Evolutionary conservation across 108 stramenopile genomes (phyloP), one percentile per base, ranked within the genome.

Genomic region (Stephanodiscus triporus): DNA sequence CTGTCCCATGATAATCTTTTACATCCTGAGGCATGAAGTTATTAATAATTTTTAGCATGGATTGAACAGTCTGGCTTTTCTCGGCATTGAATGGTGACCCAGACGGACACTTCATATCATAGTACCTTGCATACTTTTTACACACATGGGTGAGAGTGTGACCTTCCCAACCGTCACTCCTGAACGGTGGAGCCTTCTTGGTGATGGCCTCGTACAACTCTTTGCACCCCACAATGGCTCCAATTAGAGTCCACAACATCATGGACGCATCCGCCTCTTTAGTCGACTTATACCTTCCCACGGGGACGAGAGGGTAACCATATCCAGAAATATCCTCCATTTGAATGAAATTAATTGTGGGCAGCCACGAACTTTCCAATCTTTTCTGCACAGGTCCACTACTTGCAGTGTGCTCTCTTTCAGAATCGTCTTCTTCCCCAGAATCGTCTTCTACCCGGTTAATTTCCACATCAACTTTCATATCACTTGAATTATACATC

Each of bases 111-210:
- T 53, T 53, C 23, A 24, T 53, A 8, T 53, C 51, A 7, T 9
- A 3, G 8, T 53, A 20, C 51, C 23, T 53, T 24, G 24, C 23
- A 24, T 53, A 53, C 23, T 22, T 24, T 24, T 8, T 8, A 53
- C 23, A 24, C 51, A 53, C 51, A 53, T 53, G 51, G 20, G 51
- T 24, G 20, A 53, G 51, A 22, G 24, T 20, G 19, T 53, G 51
- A 53, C 51, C 51, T 53, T 53, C 51, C 51, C 51, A 53, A 24
- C 8, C 51, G 24, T 53, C 49, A 20, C 20, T 17, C 49, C 49
- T 17, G 20, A 50, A 50, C 20, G 49, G 49, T 20, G 4, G 17
- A 17, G 20, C 49, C 49, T 20, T 50, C 49, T 50, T 20, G 49
- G 17, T 20, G 19, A 50, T 50, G 49, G 49, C 20, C 20, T 20